phyloP scores from a whole-genome alignment of 2,329 filamentous ascomycete species.

The Elsinoe ampelina region DNA sequence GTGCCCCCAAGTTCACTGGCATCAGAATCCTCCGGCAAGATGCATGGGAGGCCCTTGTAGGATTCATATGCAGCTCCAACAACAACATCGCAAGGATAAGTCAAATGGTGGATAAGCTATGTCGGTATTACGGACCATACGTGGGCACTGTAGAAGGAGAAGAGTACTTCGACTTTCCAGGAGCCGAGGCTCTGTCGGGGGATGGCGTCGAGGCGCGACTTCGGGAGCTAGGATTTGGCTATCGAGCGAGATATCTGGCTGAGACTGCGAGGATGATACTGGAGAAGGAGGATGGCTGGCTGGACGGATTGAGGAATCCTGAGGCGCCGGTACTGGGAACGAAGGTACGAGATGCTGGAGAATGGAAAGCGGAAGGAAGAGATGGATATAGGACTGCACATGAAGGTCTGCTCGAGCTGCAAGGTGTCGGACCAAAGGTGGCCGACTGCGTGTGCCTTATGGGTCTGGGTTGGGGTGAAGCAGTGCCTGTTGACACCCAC shows the following conservation, averaged over 20 bases:
- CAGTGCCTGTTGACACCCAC: conserved; percentile 93
- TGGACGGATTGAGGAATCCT: conserved; percentile 68
- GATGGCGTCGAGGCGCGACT: conserved; percentile 70
- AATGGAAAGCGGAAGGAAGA: conserved; percentile 42
- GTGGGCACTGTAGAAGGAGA: conserved; percentile 56
- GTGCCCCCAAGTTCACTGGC: conserved; percentile 78
- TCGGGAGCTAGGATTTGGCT: conserved; percentile 81
- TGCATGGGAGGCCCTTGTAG: conserved; percentile 86
- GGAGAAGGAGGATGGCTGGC: conserved; percentile 59
- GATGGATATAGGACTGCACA: conserved; percentile 72
- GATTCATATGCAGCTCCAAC: conserved; percentile 98
- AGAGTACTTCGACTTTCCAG: conserved; percentile 79
- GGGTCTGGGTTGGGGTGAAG: conserved; percentile 91
- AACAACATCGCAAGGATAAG: conserved; percentile 95
- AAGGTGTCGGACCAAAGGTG: conserved; percentile 92
- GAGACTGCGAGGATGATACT: conserved; percentile 71
- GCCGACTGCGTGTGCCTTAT: conserved; percentile 95
- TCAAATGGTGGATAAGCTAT: conserved; percentile 93
- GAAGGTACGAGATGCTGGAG: conserved; percentile 35
- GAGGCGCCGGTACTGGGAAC: conserved; percentile 54
- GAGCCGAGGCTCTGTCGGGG: conserved; percentile 61
- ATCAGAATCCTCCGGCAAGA: conserved; percentile 90
- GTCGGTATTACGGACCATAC: conserved; percentile 69
- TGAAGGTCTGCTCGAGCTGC: conserved; percentile 64
- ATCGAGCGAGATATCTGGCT: conserved; percentile 85